Evolutionary conservation across 1,139 yeast species (phyloP).

Genomic region (Kluyveromyces marxianus): DNA sequence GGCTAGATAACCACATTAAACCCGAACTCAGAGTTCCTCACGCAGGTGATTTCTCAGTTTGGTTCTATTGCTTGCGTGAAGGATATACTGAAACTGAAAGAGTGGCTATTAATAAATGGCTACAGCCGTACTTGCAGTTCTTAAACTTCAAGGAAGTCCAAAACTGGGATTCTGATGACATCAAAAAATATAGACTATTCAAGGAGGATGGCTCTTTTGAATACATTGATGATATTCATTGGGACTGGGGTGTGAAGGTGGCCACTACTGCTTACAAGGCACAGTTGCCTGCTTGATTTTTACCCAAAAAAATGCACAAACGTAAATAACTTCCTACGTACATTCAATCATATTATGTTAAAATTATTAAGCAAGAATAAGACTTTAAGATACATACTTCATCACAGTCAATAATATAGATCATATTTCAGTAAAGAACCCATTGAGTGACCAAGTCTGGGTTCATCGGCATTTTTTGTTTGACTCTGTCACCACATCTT

Average conservation of each 20-base stretch:
- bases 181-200: conserved; percentile 13
- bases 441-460: too few species aligned
- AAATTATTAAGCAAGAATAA: too few species aligned
- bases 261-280: conserved; percentile 15
- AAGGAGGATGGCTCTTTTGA: conserved; percentile 27
- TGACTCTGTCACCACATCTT: too few species aligned
- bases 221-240: conserved; percentile 25
- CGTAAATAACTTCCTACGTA: too few species aligned
- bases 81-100: conserved; percentile 20
- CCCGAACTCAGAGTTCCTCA: conserved; percentile 30
- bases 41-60: conserved; percentile 30
- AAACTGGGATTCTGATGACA: conserved; percentile 27
- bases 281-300: neutral
- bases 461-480: too few species aligned
- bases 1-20: conserved; percentile 25
- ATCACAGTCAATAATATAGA: too few species aligned
- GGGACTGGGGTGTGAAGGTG: conserved; percentile 35
- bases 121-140: conserved; percentile 27
- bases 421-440: too few species aligned
- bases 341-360: too few species aligned
- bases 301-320: neutral
- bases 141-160: conserved; percentile 14
- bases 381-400: too few species aligned
- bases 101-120: conserved; percentile 19
- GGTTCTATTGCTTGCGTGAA: conserved; percentile 32